Evolutionary conservation across 2,329 filamentous ascomycete genomes (phyloP).

Genomic region (Madurella fahalii): DNA sequence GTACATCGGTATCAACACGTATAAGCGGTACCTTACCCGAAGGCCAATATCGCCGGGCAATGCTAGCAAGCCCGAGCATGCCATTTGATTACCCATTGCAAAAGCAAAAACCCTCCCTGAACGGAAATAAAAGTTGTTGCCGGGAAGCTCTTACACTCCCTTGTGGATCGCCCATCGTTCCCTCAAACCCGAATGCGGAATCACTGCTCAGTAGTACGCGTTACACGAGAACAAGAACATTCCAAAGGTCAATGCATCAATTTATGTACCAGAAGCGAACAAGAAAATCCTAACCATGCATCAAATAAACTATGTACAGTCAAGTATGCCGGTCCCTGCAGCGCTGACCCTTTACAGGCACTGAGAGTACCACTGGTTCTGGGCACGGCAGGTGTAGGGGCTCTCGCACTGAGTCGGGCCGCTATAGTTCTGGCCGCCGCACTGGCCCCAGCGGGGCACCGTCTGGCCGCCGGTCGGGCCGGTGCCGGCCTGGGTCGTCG

Average conservation of each 20-base stretch:
- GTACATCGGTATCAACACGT: no score
- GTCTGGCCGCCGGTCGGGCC: conserved; percentile 12
- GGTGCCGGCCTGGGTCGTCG: conserved; percentile 11
- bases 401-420: conserved; percentile 32
- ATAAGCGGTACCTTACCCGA: no score
- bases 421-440: conserved; percentile 32
- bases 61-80: no score
- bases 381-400: conserved; percentile 31
- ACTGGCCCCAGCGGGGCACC: conserved; percentile 30
- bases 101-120: no score
- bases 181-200: no score
- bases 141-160: no score
- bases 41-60: no score
- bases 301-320: background rate
- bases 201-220: no score
- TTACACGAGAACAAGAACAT: no score
- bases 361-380: conserved; percentile 36
- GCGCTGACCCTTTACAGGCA: conserved; percentile 28
- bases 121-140: no score
- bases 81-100: no score
- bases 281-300: background rate
- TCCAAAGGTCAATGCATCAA: conserved; percentile 1
- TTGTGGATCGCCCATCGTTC: no score
- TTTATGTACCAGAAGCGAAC: background rate
- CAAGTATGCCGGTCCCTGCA: background rate